phyloP scores from a whole-genome alignment of 2,329 filamentous ascomycete genomes.

The Ophiostoma quercus region DNA sequence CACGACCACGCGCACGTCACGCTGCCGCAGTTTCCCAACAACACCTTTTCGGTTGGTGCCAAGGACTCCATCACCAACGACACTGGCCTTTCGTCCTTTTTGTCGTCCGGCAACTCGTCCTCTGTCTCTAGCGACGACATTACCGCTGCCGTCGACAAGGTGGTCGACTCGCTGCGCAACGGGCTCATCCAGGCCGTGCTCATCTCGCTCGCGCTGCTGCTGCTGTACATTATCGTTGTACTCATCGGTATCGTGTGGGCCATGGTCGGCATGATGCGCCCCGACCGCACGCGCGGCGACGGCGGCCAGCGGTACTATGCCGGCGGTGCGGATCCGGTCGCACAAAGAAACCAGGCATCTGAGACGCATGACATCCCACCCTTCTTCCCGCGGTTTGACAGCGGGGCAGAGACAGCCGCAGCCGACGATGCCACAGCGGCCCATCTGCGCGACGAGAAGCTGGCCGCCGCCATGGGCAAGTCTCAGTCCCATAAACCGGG shows the following conservation, averaged over 20 bases:
- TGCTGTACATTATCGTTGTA: conserved; percentile 72
- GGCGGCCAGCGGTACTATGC: conserved; percentile 44
- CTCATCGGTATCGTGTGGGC: conserved; percentile 68
- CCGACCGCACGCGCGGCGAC: conserved; percentile 57
- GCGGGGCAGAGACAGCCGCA: conserved; percentile 22
- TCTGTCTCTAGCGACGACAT: conserved; percentile 73
- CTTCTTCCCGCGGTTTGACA: conserved; percentile 24
- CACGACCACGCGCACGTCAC: conserved; percentile 77
- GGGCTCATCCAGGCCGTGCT: conserved; percentile 71
- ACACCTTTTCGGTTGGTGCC: conserved; percentile 80
- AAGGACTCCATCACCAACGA: conserved; percentile 55
- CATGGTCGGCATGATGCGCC: conserved; percentile 53
- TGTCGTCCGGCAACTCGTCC: conserved; percentile 29
- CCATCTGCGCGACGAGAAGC: conserved; percentile 32
- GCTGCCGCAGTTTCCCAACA: conserved; percentile 70
- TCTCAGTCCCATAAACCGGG: background rate
- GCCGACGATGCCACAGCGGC: conserved; percentile 25
- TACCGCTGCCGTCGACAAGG: conserved; percentile 64
- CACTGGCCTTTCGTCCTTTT: conserved; percentile 72
- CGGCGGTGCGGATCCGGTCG: conserved; percentile 24
- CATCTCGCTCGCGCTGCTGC: conserved; percentile 67
- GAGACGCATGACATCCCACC: background rate
- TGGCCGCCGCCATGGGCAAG: conserved; percentile 10
- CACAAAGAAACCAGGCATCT: background rate
- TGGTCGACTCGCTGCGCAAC: conserved; percentile 61